Percentiles rank a stretch among this genome's conserved stretches.
Conservation (phyloP, 495 filamentous ascomycete genomes). For the Lepidopterella palustris region DNA sequence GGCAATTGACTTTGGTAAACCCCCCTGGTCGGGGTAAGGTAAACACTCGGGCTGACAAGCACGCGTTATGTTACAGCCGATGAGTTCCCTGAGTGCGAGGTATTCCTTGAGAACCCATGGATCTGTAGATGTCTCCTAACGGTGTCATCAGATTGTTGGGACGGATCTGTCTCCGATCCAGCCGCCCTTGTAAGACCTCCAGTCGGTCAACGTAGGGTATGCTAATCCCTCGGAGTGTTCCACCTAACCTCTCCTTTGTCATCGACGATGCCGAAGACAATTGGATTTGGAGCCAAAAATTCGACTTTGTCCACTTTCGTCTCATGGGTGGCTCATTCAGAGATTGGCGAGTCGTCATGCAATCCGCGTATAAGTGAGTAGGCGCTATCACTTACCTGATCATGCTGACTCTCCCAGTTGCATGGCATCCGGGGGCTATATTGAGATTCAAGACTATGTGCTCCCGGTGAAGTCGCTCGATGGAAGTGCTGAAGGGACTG, state of each 20-base stretch:
- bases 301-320: constrained; percentile 50
- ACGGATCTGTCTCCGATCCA: constrained; percentile 51
- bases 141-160: constrained; percentile 34
- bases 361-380: constrained; percentile 34
- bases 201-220: not conserved
- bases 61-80: constrained; percentile 7
- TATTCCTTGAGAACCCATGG: not conserved
- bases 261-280: constrained; percentile 51
- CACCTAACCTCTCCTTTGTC: constrained; percentile 49
- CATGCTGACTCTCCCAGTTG: not conserved
- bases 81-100: constrained; percentile 24
- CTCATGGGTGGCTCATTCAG: constrained; percentile 45
- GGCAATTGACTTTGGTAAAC: constrained; percentile 33
- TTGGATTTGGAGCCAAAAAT: constrained; percentile 46
- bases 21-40: not conserved
- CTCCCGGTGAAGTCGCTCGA: constrained; percentile 1
- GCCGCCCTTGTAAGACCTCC: constrained; percentile 39
- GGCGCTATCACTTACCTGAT: too few species aligned
- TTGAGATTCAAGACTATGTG: constrained; percentile 11
- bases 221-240: constrained; percentile 25
- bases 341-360: constrained; percentile 45
- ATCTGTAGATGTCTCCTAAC: constrained; percentile 12
- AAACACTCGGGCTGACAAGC: constrained; percentile 4
- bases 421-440: constrained; percentile 8
- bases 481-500: constrained; percentile 12